phyloP scores from a whole-genome alignment of 2,329 filamentous ascomycete species.

The Aspergillus sp. region DNA sequence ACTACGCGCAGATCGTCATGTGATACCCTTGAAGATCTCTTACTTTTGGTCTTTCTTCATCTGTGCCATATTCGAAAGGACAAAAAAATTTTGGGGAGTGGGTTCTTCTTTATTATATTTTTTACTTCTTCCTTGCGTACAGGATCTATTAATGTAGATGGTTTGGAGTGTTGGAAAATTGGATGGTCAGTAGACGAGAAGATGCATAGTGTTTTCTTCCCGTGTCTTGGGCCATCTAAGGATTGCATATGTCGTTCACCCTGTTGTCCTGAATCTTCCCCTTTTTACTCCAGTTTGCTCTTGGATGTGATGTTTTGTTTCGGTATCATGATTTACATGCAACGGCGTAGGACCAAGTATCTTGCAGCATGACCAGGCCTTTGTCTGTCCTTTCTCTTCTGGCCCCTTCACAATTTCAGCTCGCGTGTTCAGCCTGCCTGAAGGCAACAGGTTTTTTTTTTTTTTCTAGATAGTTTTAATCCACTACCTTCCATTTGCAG shows the following conservation, averaged over 20 bases:
- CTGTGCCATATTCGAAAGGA: slow-evolving; percentile 22
- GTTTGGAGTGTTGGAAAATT: neutral
- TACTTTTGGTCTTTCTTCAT: slow-evolving; percentile 17
- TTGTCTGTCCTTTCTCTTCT: neutral
- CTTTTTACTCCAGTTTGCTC: neutral
- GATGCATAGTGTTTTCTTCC: neutral
- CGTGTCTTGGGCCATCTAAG: neutral
- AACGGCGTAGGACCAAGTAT: neutral
- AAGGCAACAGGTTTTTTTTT: too few relatives aligned
- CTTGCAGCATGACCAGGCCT: neutral
- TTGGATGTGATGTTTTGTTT: neutral
- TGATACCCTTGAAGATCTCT: slow-evolving; percentile 37
- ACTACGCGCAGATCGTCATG: slow-evolving; percentile 41
- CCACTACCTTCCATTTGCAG: too few relatives aligned
- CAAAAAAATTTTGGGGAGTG: slow-evolving; percentile 14
- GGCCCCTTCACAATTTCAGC: neutral
- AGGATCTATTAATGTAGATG: neutral
- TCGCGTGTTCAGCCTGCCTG: neutral
- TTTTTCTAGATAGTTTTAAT: too few relatives aligned
- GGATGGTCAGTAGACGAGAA: neutral
- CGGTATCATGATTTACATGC: neutral
- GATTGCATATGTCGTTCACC: neutral
- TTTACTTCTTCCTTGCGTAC: neutral
- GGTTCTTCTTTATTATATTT: neutral
- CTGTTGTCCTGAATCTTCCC: neutral